Percentiles rank a stretch among this genome's conserved stretches.
Evolutionary conservation across 2,329 filamentous ascomycete genomes (phyloP).

Genomic region (Pseudogymnoascus sp.): DNA sequence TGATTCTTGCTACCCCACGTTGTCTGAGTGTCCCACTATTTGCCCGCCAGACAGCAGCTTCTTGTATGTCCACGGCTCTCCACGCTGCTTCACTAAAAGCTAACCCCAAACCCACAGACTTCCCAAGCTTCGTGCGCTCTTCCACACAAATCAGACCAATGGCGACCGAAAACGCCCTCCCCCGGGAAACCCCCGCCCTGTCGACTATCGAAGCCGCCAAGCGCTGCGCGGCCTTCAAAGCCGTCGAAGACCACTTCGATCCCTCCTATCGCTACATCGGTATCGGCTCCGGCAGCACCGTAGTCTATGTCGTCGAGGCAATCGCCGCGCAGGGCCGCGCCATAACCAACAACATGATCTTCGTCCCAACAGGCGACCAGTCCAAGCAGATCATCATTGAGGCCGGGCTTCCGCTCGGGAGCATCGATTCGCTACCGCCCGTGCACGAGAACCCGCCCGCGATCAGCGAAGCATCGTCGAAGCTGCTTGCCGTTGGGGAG

Average conservation of each 20-base stretch:
- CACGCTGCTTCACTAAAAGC: neutral
- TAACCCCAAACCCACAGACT: neutral
- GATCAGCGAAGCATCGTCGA: slow-evolving; percentile 44
- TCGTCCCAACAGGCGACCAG: slow-evolving; percentile 81
- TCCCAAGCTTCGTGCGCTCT: neutral
- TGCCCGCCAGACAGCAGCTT: neutral
- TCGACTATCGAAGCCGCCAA: slow-evolving; percentile 62
- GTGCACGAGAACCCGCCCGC: slow-evolving; percentile 19
- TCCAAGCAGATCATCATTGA: slow-evolving; percentile 76
- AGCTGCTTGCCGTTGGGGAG: slow-evolving; percentile 52
- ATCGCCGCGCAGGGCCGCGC: slow-evolving; percentile 53
- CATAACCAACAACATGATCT: slow-evolving; percentile 59
- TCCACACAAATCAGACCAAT: neutral
- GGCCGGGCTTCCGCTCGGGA: slow-evolving; percentile 66
- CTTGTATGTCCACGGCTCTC: neutral
- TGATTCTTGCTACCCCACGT: slow-evolving; percentile 4
- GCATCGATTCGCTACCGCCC: slow-evolving; percentile 27
- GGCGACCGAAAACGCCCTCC: neutral
- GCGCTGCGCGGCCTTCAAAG: slow-evolving; percentile 62
- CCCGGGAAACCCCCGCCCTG: slow-evolving; percentile 9
- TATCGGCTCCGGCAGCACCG: slow-evolving; percentile 74
- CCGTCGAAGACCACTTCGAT: slow-evolving; percentile 64
- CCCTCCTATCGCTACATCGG: slow-evolving; percentile 57
- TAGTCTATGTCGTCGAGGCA: slow-evolving; percentile 77
- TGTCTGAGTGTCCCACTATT: neutral